Evolutionary conservation across 805 yeast species (phyloP).

Genomic region (Millerozyma acaciae): DNA sequence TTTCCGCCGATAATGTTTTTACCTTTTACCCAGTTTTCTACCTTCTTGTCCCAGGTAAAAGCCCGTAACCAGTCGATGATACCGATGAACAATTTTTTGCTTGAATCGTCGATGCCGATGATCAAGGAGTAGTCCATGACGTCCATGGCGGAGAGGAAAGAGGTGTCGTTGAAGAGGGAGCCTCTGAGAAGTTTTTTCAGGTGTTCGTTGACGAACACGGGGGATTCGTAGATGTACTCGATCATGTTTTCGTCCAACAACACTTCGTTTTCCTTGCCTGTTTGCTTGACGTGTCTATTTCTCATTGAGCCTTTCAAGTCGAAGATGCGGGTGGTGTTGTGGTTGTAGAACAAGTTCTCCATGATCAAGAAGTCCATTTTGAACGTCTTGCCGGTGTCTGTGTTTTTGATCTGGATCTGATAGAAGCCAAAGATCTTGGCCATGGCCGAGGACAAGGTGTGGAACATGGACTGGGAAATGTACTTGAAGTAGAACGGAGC

Average conservation of each 20-base stretch:
- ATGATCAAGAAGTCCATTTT: slow-evolving; percentile 89
- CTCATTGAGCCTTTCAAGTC: slow-evolving; percentile 98
- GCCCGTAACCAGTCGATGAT: slow-evolving; percentile 92
- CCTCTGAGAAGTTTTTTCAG: slow-evolving; percentile 83
- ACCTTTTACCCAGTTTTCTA: slow-evolving; percentile 98
- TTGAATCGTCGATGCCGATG: slow-evolving; percentile 75
- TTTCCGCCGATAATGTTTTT: slow-evolving; percentile 70
- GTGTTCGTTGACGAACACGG: slow-evolving; percentile 88
- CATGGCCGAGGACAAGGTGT: slow-evolving; percentile 88
- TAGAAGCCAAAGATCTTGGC: slow-evolving; percentile 95
- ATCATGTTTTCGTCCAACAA: slow-evolving; percentile 96
- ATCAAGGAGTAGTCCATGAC: slow-evolving; percentile 98
- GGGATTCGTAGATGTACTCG: slow-evolving; percentile 94
- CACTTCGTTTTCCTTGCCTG: slow-evolving; percentile 94
- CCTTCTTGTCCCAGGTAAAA: slow-evolving; percentile 97
- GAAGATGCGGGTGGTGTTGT: slow-evolving; percentile 78
- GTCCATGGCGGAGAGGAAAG: slow-evolving; percentile 92
- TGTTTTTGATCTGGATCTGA: slow-evolving; percentile 83
- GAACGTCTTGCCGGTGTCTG: slow-evolving; percentile 68
- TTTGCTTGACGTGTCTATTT: slow-evolving; percentile 92
- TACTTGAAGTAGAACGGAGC: slow-evolving; percentile 97
- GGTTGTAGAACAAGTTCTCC: slow-evolving; percentile 90
- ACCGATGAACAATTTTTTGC: slow-evolving; percentile 76
- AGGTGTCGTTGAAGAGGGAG: slow-evolving; percentile 91
- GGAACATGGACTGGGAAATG: slow-evolving; percentile 91